These are phyloP conservation scores for Elsinoe ampelina DNA, from an alignment of 2,329 filamentous ascomycete species.

Conservation along the genomic window DNA sequence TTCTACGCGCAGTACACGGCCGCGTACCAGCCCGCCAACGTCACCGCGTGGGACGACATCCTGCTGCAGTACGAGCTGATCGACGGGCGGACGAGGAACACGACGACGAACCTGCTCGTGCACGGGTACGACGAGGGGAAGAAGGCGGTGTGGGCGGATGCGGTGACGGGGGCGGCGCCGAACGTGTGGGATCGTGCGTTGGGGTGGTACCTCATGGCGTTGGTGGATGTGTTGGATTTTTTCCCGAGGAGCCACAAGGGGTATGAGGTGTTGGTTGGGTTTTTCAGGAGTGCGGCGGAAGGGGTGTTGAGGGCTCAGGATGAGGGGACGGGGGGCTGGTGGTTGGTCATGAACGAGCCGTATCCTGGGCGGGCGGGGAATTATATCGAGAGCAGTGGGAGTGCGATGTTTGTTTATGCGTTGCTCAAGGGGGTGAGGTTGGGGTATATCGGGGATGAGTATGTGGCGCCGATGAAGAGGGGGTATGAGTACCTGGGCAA, in stretches of 20 bases:
- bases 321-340: slow-evolving; percentile 42
- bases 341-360: slow-evolving; percentile 45
- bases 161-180: slow-evolving; percentile 41
- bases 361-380: slow-evolving; percentile 39
- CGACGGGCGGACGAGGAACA: slow-evolving; percentile 28
- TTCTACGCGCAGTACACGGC: slow-evolving; percentile 30
- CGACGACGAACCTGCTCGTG: slow-evolving; percentile 38
- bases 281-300: slow-evolving; percentile 31
- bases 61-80: slow-evolving; percentile 21
- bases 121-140: slow-evolving; percentile 48
- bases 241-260: slow-evolving; percentile 23
- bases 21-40: slow-evolving; percentile 12
- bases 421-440: slow-evolving; percentile 39
- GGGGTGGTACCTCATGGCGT: slow-evolving; percentile 46
- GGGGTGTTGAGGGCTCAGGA: slow-evolving; percentile 35
- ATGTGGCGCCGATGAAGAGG: slow-evolving; percentile 34
- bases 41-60: slow-evolving; percentile 16
- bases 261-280: slow-evolving; percentile 17
- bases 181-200: slow-evolving; percentile 45
- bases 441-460: slow-evolving; percentile 26
- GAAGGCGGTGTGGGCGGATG: slow-evolving; percentile 44
- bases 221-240: slow-evolving; percentile 41
- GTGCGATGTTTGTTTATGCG: slow-evolving; percentile 49
- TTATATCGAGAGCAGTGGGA: slow-evolving; percentile 52
- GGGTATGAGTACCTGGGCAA: slow-evolving; percentile 39